Base-by-base conservation (phyloP, 495 filamentous ascomycete species). In the Trichoderma gamsii region DNA sequence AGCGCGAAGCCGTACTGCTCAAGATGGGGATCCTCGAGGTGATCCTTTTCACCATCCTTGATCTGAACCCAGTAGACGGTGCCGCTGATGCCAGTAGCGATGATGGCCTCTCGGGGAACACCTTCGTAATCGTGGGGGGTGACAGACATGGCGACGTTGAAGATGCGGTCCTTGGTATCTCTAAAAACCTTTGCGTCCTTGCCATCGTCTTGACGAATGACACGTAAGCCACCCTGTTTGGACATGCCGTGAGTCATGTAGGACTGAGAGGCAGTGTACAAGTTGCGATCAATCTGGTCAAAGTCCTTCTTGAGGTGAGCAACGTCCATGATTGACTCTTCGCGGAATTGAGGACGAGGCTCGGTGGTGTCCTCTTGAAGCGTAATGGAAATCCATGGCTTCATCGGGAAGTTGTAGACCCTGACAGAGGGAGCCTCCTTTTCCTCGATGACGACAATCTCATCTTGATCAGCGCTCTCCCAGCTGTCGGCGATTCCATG, bases 281-380 rank as follows among this genome's bases (percentile, higher is more conserved):
- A 82, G 64, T 92, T 95, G 66, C 96, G 90, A 74, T 99, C 96
- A 64, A 96, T 86, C 76, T 98, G 96, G 76, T 99, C 96, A 72
- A 98, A 98, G 8, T 95, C 91, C 78, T 98, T 97, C 82, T 96
- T 96, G 66, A 97, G 83, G 51, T 92, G 87, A 49, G 94, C 93
- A 76, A 99, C 93, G 70, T 93, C 89, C 76, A 95, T 88, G 65
- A 96, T 85, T 7, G 85, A 80, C 72, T 93, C 90, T 65, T 89
- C 86, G 23, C 85, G 86, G 74, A 89, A 86, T 15, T 80, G 74
- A n/a, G 82, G 76, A 23, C 83, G 83, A 43, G 77, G 67, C 41
- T 79, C 77, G n/a, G 80, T 77, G 16, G 77, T 75, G n/a, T 71
- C 70, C 67, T 82, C 80, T 49, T 79, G 80, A 63, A 83, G 73